Evolutionary conservation across 208 protist genomes (phyloP).

Genomic region (Wallacemonas collosoma): DNA sequence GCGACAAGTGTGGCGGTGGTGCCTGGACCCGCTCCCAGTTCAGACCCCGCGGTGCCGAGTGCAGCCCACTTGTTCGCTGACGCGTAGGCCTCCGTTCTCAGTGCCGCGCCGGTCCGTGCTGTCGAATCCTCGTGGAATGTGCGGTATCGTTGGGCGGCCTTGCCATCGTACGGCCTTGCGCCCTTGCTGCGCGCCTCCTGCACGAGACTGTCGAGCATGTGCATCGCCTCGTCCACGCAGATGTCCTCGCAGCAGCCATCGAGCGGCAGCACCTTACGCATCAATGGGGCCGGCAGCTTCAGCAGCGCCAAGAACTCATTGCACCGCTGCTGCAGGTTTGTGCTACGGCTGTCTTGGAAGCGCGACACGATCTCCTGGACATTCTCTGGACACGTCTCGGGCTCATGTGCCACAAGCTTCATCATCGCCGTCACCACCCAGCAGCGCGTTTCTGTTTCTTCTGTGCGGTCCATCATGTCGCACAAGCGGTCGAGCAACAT

Average conservation of each 20-base stretch:
- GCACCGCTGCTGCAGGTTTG: slow-evolving; percentile 80
- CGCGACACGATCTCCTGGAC: slow-evolving; percentile 49
- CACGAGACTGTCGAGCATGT: slow-evolving; percentile 58
- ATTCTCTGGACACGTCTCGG: slow-evolving; percentile 31
- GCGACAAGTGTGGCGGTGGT: background rate
- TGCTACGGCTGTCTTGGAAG: slow-evolving; percentile 53
- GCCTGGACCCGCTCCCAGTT: slow-evolving; percentile 15
- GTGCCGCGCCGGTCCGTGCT: slow-evolving; percentile 18
- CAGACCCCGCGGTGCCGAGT: slow-evolving; percentile 12
- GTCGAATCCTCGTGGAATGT: slow-evolving; percentile 3
- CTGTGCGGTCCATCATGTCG: slow-evolving; percentile 63
- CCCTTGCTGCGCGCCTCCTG: slow-evolving; percentile 40
- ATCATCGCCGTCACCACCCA: slow-evolving; percentile 81
- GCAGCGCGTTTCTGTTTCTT: slow-evolving; percentile 40
- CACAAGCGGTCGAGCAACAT: slow-evolving; percentile 72
- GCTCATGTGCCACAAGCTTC: slow-evolving; percentile 66
- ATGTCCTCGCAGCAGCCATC: slow-evolving; percentile 82
- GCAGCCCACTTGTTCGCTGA: slow-evolving; percentile 26
- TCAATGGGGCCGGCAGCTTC: slow-evolving; percentile 35
- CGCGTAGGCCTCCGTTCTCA: slow-evolving; percentile 45
- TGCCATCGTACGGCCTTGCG: slow-evolving; percentile 45
- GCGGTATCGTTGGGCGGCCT: slow-evolving; percentile 1
- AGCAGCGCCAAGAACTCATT: slow-evolving; percentile 68
- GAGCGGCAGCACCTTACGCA: slow-evolving; percentile 58
- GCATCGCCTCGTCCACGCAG: slow-evolving; percentile 51